phyloP scores from a whole-genome alignment of 176 grass and related monocot genomes.

The Sorghum bicolor region Sorghum_bicolor_NCBIv3 NC_012870.2:58051501-58052000 shows the following conservation, averaged over 20 bases:
- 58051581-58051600: neutral
- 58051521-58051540: too few species aligned
- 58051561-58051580: neutral
- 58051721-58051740: constrained; percentile 1
- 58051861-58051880: neutral
- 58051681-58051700: neutral
- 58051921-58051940: neutral
- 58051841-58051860: neutral
- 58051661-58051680: neutral
- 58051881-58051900: neutral
- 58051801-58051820: neutral
- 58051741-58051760: constrained; percentile 22
- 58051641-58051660: neutral
- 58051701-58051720: neutral
- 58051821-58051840: neutral
- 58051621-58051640: constrained; percentile 19
- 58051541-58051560: neutral
- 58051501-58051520: neutral
- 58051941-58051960: constrained; percentile 44
- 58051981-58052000: constrained; percentile 34
- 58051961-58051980: constrained; percentile 12
- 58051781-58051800: neutral
- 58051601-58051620: neutral
- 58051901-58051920: constrained; percentile 19
- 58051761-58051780: neutral